phyloP scores from a whole-genome alignment of 768 basidiomycete genomes.

The Tricholoma saponaceum region DNA sequence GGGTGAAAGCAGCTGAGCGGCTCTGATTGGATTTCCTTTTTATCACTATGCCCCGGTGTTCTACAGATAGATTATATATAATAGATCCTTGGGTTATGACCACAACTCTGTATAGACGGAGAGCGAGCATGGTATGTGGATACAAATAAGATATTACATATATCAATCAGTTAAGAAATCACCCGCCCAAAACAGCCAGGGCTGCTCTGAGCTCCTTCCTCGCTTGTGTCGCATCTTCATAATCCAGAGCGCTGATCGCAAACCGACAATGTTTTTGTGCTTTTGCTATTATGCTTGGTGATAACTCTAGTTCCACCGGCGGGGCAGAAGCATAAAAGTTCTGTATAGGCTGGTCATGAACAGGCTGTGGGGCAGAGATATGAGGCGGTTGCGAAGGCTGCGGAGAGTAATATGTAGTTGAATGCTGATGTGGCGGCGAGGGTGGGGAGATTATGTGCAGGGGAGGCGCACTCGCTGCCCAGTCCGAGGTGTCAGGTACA shows the following conservation, averaged over 20 bases:
- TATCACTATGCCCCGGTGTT: neutral
- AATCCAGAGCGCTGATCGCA: conserved; percentile 94
- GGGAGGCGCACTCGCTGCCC: neutral
- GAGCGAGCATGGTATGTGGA: neutral
- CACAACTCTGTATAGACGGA: neutral
- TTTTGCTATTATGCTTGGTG: conserved; percentile 62
- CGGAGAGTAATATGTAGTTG: conserved; percentile 1
- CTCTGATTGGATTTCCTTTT: neutral
- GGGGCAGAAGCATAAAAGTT: conserved; percentile 7
- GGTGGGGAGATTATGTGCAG: conserved; percentile 1
- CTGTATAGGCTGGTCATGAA: conserved; percentile 14
- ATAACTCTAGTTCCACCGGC: conserved; percentile 40
- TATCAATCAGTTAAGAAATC: neutral
- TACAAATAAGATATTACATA: neutral
- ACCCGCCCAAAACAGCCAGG: conserved; percentile 57
- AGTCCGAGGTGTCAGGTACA: conserved; percentile 5
- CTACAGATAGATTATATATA: neutral
- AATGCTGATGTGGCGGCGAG: neutral
- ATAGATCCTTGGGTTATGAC: neutral
- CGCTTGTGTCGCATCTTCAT: conserved; percentile 89
- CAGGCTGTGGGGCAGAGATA: neutral
- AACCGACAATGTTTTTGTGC: conserved; percentile 90
- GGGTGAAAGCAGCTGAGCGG: conserved; percentile 15
- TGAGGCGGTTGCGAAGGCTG: neutral
- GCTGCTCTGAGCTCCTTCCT: conserved; percentile 78